Percentiles rank a stretch among this genome's conserved stretches.
These are phyloP conservation scores for Trametes villosa DNA, from an alignment of 768 basidiomycete species.

Conservation along the genomic window DNA sequence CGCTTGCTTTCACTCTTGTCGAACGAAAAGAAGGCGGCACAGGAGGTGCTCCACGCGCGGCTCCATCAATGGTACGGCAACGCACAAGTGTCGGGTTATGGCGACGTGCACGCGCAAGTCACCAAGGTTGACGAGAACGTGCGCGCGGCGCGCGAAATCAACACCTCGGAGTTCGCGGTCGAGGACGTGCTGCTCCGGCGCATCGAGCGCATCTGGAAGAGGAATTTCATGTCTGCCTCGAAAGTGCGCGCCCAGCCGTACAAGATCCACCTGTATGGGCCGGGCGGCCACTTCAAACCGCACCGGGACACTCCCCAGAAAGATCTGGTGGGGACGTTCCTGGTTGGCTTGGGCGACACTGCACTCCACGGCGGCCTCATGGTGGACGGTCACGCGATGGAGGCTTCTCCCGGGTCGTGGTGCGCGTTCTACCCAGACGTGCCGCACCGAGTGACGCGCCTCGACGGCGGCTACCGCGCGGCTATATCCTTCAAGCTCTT, in stretches of 20 bases:
- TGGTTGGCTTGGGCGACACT: constrained; percentile 37
- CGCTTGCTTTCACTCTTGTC: neutral
- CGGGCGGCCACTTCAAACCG: constrained; percentile 31
- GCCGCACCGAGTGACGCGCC: constrained; percentile 26
- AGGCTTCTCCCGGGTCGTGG: constrained; percentile 26
- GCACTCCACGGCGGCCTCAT: neutral
- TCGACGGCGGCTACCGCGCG: constrained; percentile 29
- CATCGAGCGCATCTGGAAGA: constrained; percentile 24
- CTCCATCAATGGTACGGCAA: constrained; percentile 20
- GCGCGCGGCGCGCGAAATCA: constrained; percentile 34
- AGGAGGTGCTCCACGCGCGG: neutral
- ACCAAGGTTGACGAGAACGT: constrained; percentile 32
- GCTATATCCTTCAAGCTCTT: constrained; percentile 40
- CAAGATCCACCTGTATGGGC: constrained; percentile 40
- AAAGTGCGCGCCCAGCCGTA: constrained; percentile 35
- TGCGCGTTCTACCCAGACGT: constrained; percentile 40
- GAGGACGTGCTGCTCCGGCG: constrained; percentile 17
- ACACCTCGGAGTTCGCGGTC: constrained; percentile 28
- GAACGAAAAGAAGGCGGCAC: neutral
- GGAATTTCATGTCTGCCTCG: constrained; percentile 26
- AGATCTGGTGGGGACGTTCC: constrained; percentile 38
- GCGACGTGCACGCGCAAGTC: constrained; percentile 30
- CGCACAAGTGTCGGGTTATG: constrained; percentile 30
- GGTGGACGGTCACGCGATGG: neutral
- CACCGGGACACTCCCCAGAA: constrained; percentile 37